A percentile compares a stretch with the other conserved stretches of the same genome.
Conservation (phyloP, 228 moss, liverwort and hornwort genomes). For the Sphagnum magellanicum region DNA sequence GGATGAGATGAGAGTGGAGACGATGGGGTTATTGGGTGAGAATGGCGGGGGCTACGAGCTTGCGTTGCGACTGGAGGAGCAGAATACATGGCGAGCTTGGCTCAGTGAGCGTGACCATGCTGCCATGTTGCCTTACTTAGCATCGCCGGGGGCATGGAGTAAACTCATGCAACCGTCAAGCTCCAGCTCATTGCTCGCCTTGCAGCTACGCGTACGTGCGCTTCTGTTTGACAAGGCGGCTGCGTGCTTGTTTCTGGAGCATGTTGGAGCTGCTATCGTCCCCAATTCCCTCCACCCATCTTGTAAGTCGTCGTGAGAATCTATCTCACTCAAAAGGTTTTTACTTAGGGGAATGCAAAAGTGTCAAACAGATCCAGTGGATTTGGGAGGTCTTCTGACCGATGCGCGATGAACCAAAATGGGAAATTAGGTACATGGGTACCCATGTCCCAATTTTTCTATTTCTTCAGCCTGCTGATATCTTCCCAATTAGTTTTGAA, state of each 20-base stretch:
- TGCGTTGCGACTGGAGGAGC: slow-evolving; percentile 65
- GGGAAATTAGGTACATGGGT: background rate
- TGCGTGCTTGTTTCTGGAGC: slow-evolving; percentile 32
- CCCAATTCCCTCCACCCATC: slow-evolving; percentile 57
- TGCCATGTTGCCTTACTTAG: slow-evolving; percentile 42
- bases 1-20: background rate
- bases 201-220: slow-evolving; percentile 77
- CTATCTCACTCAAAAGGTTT: background rate
- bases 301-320: slow-evolving; percentile 21
- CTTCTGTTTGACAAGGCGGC: slow-evolving; percentile 68
- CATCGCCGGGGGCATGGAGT: slow-evolving; percentile 57
- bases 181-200: slow-evolving; percentile 31
- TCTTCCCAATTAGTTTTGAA: no score
- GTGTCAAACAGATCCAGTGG: background rate
- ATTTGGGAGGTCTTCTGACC: background rate
- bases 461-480: background rate
- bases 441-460: background rate
- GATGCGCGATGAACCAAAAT: background rate
- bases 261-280: slow-evolving; percentile 20
- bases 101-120: slow-evolving; percentile 57
- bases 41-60: slow-evolving; percentile 77
- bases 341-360: background rate
- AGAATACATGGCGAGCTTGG: slow-evolving; percentile 61
- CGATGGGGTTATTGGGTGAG: slow-evolving; percentile 64
- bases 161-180: slow-evolving; percentile 64